Conservation (phyloP, 805 yeast species). For the Schwanniomyces occidentalis region DNA sequence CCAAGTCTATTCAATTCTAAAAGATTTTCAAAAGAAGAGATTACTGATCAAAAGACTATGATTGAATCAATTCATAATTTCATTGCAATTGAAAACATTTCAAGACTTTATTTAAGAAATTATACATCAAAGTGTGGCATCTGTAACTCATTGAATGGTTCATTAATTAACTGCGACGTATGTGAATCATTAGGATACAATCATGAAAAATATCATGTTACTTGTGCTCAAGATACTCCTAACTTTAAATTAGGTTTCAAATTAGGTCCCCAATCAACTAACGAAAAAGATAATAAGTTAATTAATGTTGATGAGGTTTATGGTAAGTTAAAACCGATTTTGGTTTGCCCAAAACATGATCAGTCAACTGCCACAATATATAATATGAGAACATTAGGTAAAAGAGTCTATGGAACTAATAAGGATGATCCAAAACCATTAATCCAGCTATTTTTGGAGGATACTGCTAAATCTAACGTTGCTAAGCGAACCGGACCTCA, state of each 20-base stretch:
- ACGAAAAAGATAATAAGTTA: slow-evolving; percentile 18
- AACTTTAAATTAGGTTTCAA: slow-evolving; percentile 57
- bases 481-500: slow-evolving; percentile 31
- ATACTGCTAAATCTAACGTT: slow-evolving; percentile 18
- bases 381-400: slow-evolving; percentile 30
- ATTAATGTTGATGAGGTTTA: slow-evolving; percentile 22
- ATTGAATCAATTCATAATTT: slow-evolving; percentile 16
- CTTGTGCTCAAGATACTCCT: slow-evolving; percentile 56
- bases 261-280: slow-evolving; percentile 25
- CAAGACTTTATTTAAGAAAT: slow-evolving; percentile 27
- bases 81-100: slow-evolving; percentile 29
- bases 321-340: slow-evolving; percentile 46
- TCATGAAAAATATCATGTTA: slow-evolving; percentile 42
- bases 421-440: slow-evolving; percentile 36
- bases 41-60: slow-evolving; percentile 18
- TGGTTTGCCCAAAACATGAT: slow-evolving; percentile 45
- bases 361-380: slow-evolving; percentile 18
- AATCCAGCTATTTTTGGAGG: slow-evolving; percentile 41
- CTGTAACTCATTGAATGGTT: slow-evolving; percentile 51
- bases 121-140: slow-evolving; percentile 40
- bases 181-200: slow-evolving; percentile 29
- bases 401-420: slow-evolving; percentile 19
- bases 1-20: slow-evolving; percentile 2
- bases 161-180: slow-evolving; percentile 45
- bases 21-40: slow-evolving; percentile 22